Conservation (phyloP, 2,329 filamentous ascomycete genomes). For the Apiospora phragmitis region DNA sequence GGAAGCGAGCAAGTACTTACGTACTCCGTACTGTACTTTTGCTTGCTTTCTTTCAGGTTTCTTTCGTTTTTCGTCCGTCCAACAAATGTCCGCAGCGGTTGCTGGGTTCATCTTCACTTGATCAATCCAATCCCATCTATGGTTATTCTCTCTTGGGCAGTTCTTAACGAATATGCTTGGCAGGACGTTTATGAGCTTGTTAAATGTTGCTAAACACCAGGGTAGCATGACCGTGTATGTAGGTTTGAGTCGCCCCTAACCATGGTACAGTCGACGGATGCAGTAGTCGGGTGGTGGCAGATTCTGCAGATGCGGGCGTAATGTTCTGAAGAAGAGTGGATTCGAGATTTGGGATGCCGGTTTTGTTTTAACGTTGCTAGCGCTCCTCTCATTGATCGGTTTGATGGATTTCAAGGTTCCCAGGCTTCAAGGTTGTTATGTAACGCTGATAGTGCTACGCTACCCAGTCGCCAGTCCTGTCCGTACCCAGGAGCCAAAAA, state of each 20-base stretch:
- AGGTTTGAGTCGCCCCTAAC: background rate
- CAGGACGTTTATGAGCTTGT: background rate
- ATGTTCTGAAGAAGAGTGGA: background rate
- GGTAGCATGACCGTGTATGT: background rate
- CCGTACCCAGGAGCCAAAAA: background rate
- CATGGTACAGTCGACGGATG: background rate
- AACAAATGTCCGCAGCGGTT: background rate
- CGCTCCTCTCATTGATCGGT: background rate
- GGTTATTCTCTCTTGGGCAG: background rate
- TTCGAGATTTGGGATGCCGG: conserved; percentile 5
- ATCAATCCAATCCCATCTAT: background rate
- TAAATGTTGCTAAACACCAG: background rate
- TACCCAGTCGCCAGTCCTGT: background rate
- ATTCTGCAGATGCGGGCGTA: background rate
- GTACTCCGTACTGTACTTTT: background rate
- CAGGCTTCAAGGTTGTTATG: conserved; percentile 4
- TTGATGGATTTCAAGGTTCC: conserved; percentile 7
- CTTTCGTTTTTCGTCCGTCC: background rate
- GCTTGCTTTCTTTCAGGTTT: background rate
- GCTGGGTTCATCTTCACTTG: background rate
- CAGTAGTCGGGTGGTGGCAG: background rate
- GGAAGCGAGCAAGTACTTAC: background rate
- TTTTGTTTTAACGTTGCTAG: conserved; percentile 5
- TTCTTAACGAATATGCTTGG: background rate
- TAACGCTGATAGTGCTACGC: background rate